Evolutionary conservation across 2,329 filamentous ascomycete species (phyloP).

Genomic region (Microcera coccophila): DNA sequence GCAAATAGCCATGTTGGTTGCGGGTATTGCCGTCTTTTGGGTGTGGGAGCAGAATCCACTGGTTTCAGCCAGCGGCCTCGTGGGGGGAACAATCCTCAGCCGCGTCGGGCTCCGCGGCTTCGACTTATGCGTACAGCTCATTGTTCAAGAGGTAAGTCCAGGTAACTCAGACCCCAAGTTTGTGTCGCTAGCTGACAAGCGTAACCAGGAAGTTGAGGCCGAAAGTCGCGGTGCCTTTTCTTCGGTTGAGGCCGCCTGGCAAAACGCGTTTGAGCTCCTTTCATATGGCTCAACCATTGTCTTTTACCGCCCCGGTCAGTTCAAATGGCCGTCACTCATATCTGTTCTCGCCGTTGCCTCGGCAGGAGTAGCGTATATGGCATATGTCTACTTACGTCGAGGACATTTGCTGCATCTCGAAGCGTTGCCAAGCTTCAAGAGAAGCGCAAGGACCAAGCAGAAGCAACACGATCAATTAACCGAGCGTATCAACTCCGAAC

Average conservation of each 20-base stretch:
- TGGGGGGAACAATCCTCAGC: constrained; percentile 48
- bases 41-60: constrained; percentile 15
- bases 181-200: not conserved
- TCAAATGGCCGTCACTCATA: constrained; percentile 57
- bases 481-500: not conserved
- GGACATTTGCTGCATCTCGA: constrained; percentile 25
- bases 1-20: constrained; percentile 54
- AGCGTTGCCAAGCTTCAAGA: not conserved
- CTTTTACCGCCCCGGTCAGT: constrained; percentile 58
- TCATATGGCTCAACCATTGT: constrained; percentile 62
- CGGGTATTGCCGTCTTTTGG: constrained; percentile 40
- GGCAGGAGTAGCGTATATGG: constrained; percentile 20
- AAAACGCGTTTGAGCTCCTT: constrained; percentile 65
- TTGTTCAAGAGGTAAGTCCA: constrained; percentile 58
- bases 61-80: constrained; percentile 43
- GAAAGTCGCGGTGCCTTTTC: constrained; percentile 61
- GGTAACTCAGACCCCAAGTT: too few relatives aligned
- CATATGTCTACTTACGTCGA: constrained; percentile 19
- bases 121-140: constrained; percentile 55
- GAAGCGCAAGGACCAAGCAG: not conserved
- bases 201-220: constrained; percentile 45
- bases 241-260: constrained; percentile 59
- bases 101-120: constrained; percentile 57
- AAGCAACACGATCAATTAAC: not conserved
- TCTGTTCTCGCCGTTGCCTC: constrained; percentile 47